phyloP scores from a whole-genome alignment of 345 rosid genomes.

The Gossypium arboreum region DNA sequence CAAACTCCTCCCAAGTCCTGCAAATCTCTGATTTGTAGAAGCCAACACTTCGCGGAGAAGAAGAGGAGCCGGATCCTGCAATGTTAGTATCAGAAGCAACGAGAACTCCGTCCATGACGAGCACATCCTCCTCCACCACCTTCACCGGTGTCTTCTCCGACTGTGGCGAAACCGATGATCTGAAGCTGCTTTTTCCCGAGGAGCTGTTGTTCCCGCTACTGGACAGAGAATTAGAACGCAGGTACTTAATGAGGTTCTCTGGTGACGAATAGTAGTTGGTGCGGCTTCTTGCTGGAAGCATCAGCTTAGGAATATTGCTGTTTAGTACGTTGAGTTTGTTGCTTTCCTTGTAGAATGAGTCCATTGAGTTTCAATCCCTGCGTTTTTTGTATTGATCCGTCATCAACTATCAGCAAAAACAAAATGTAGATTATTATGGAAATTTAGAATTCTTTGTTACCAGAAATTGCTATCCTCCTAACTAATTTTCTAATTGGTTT shows the following conservation, averaged over 20 bases:
- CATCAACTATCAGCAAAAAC: background rate
- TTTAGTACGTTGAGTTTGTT: conserved; percentile 4
- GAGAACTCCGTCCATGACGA: conserved; percentile 60
- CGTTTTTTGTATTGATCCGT: background rate
- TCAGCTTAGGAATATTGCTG: conserved; percentile 1
- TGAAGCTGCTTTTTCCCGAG: conserved; percentile 4
- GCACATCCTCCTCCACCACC: conserved; percentile 38
- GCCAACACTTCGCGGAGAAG: conserved; percentile 2
- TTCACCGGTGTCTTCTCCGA: conserved; percentile 4
- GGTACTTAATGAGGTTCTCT: conserved; percentile 21
- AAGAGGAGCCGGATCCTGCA: background rate
- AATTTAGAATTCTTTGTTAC: background rate
- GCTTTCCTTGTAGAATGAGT: background rate
- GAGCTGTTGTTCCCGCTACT: conserved; percentile 4
- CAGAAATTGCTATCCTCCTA: too few relatives aligned
- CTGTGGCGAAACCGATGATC: conserved; percentile 10
- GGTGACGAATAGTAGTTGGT: conserved; percentile 14
- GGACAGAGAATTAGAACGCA: conserved; percentile 25
- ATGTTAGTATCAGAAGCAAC: conserved; percentile 7
- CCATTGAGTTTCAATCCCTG: conserved; percentile 6
- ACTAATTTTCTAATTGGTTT: too few relatives aligned
- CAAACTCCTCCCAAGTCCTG: conserved; percentile 3
- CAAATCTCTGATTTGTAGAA: background rate
- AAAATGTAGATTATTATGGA: background rate
- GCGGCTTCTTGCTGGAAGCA: background rate